These are phyloP conservation scores for Eimeria necatrix DNA, from an alignment of 169 alveolate species.

Conservation along the genomic window DNA sequence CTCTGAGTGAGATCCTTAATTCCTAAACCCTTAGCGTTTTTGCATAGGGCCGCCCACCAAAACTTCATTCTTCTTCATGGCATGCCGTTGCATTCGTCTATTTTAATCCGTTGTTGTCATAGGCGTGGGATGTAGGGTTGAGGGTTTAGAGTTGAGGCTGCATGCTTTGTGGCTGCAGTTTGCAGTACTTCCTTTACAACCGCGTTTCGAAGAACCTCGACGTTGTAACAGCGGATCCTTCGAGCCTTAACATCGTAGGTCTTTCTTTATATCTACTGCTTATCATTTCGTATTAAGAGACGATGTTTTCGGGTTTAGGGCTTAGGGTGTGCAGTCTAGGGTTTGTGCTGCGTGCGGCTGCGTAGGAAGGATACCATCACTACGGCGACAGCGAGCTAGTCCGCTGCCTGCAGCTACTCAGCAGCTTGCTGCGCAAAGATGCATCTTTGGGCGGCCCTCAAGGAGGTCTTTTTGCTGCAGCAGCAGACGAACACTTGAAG, in stretches of 20 bases:
- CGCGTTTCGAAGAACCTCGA: slow-evolving; percentile 73
- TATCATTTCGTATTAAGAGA: too few relatives aligned
- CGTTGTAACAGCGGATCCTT: slow-evolving; percentile 48
- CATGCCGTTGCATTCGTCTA: not conserved
- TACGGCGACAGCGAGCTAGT: slow-evolving; percentile 79
- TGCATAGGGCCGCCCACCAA: too few relatives aligned
- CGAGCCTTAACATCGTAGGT: not conserved
- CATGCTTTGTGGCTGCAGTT: slow-evolving; percentile 26
- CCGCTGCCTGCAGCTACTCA: slow-evolving; percentile 54
- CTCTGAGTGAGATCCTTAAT: not conserved
- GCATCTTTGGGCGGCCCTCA: not conserved
- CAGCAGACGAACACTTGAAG: slow-evolving; percentile 77
- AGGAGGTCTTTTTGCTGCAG: slow-evolving; percentile 2
- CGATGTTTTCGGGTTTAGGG: not conserved
- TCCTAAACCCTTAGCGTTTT: not conserved
- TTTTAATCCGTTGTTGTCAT: too few relatives aligned
- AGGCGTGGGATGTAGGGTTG: not conserved
- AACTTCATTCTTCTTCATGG: not conserved
- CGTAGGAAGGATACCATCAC: slow-evolving; percentile 77
- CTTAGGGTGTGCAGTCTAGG: not conserved
- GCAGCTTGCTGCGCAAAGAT: slow-evolving; percentile 33
- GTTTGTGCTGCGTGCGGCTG: not conserved
- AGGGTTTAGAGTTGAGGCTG: not conserved
- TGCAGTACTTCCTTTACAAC: slow-evolving; percentile 65
- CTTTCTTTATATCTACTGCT: not conserved